These are phyloP conservation scores for Sutorius eximius DNA, from an alignment of 1,284 basidiomycete genomes.

Conservation along the genomic window DNA sequence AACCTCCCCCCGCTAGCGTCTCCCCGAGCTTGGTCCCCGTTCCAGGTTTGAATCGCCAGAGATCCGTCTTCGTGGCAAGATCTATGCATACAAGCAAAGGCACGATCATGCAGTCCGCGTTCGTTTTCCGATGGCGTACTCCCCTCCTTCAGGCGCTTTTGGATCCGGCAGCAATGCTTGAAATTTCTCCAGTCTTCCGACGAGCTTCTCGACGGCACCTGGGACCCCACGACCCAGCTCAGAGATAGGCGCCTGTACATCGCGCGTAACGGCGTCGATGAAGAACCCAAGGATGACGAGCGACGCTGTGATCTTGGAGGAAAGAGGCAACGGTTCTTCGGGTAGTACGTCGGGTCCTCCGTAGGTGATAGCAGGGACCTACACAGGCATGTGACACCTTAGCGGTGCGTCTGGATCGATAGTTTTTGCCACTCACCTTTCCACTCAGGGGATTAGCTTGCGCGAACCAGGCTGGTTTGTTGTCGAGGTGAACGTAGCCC, in stretches of 20 bases:
- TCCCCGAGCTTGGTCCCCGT: not conserved
- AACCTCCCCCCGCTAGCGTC: not conserved
- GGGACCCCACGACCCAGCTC: not conserved
- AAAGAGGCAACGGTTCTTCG: conserved; percentile 52
- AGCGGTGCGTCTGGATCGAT: too few species aligned
- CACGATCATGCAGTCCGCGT: not conserved
- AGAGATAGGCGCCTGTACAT: not conserved
- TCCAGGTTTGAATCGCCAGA: not conserved
- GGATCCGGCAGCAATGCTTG: not conserved
- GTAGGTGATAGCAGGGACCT: too few species aligned
- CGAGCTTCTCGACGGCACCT: conserved; percentile 4
- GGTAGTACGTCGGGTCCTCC: not conserved
- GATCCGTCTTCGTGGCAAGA: not conserved
- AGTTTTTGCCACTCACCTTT: too few species aligned
- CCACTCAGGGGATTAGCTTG: too few species aligned
- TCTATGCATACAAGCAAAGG: not conserved
- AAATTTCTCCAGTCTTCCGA: not conserved
- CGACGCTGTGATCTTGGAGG: conserved; percentile 50
- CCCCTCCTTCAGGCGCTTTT: not conserved
- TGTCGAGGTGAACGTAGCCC: too few species aligned
- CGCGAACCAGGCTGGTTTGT: too few species aligned
- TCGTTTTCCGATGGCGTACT: not conserved
- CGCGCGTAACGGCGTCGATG: conserved; percentile 38
- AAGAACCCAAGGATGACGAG: conserved; percentile 52
- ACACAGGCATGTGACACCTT: too few species aligned